Evolutionary conservation across 257 asterid species (phyloP), one percentile per base, ranked within the genome.

Genomic region (Lycium ferocissimum): DNA sequence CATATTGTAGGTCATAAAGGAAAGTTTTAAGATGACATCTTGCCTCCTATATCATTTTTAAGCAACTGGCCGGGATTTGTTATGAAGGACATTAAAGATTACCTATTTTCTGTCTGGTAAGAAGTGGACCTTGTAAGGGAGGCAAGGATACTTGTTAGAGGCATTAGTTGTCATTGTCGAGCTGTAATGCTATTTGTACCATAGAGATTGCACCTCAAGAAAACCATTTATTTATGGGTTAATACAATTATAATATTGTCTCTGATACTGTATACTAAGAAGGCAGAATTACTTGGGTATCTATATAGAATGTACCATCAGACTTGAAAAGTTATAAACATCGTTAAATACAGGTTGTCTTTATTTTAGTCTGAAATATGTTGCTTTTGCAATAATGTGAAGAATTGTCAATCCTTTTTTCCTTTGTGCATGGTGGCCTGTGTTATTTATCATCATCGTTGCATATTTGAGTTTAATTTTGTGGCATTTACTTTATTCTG

Each of bases 1-100:
- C 62, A 38, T 83, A 79, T 79, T 85, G 84, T 85, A 87, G 88
- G 90, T 79, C 80, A 40, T 83, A 83, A 82, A 85, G 54, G 59
- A 62, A 80, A 51, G 35, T 86, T 59, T 80, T 69, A 65, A 66
- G 79, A 59, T 22, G 67, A 51, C 54, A 20, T 5, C 73, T 8
- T 78, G 72, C 82, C 61, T 61, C 69, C 63, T 72, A 65, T 86
- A 14, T 86, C 57, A 57, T 75, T 45, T 49, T 49, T 84, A 84
- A 84, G 84, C 65, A 82, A 82, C 88, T 82, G 80, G 4, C 79
- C 7, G 47, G 69, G 51, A 86, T 47, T 57, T 76, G 45, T 73
- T 56, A 49, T 26, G 84, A 67, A 82, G 84, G 58, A 81, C 84
- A 22, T 26, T 59, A 61, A 58, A 33, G 80, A 76, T 56, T 43